These are phyloP conservation scores for Colletotrichum euphorbiae DNA, from an alignment of 2,329 filamentous ascomycete genomes.

Conservation along the genomic window DNA sequence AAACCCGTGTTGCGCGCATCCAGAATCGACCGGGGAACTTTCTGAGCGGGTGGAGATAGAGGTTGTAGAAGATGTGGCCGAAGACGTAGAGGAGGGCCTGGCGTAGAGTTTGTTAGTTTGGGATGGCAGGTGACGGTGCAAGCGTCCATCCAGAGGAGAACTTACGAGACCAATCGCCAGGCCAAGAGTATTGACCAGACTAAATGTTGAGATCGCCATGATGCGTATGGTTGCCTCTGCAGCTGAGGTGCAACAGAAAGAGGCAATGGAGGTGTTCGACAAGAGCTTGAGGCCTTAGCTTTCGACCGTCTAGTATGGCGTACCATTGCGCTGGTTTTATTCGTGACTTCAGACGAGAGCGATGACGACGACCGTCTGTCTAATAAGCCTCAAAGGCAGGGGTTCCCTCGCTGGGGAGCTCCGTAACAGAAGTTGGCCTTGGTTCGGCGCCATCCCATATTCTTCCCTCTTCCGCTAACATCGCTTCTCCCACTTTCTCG, in stretches of 20 bases:
- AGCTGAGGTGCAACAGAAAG: neutral
- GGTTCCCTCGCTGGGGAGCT: neutral
- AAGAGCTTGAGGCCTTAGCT: neutral
- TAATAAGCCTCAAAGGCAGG: slow-evolving; percentile 29
- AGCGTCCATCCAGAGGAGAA: neutral
- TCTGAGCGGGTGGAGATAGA: slow-evolving; percentile 48
- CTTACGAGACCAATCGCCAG: slow-evolving; percentile 16
- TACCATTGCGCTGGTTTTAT: slow-evolving; percentile 21
- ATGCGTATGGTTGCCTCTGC: neutral
- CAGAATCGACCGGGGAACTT: slow-evolving; percentile 45
- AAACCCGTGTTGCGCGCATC: slow-evolving; percentile 26
- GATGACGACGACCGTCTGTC: slow-evolving; percentile 14
- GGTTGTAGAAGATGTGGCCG: slow-evolving; percentile 42
- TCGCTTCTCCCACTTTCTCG: neutral
- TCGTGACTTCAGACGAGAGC: slow-evolving; percentile 18
- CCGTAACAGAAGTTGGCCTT: neutral
- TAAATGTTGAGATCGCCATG: slow-evolving; percentile 25
- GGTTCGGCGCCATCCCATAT: slow-evolving; percentile 1
- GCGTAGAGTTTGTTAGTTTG: slow-evolving; percentile 11
- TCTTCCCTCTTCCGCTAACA: neutral
- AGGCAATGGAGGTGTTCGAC: neutral
- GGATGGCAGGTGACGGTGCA: neutral
- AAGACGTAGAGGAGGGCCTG: slow-evolving; percentile 21
- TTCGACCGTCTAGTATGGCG: neutral
- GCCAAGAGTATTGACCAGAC: slow-evolving; percentile 21